Evolutionary conservation across 495 filamentous ascomycete species (phyloP), one percentile per base, ranked within the genome.

Genomic region (Talaromyces proteolyticus): DNA sequence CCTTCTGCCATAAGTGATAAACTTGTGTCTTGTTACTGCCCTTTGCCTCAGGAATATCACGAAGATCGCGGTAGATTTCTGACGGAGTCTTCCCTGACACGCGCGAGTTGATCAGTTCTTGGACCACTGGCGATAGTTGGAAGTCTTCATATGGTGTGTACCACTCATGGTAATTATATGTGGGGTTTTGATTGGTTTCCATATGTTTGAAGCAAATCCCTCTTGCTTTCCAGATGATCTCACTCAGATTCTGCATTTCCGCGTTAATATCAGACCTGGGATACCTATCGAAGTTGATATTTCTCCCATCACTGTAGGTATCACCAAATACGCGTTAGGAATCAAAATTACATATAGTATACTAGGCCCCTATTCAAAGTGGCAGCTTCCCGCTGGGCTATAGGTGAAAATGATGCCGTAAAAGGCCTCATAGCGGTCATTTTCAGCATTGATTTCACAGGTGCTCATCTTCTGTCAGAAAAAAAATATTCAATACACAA

Each of bases 151-250:
- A 52, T n/a, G 42, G 42, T 24, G 21, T 37, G 46, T 52, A 26
- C 17, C 29, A 44, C 25, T 43, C 21, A 21, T 52, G 50, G 18
- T 38, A 42, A 22, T 45, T 38, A 4, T 41, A 38, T 22, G 46
- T n/a, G 12, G 49, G 19, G 19, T 38, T 18, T 16, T 10, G 5
- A 44, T 38, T 34, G 8, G 50, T 46, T 7, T 22, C 26, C 23
- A 3, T 22, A 18, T 52, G 50, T 12, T 8, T 34, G 42, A 52
- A 52, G 25, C 42, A 25, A 36, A 46, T 45, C 12, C 50, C 19
- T 29, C 50, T 42, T n/a, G 17, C 20, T 21, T 52, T 43, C 49
- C 49, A 51, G 26, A 51, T 51, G 11, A 51, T 11, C 10, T 51
- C 49, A 6, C 4, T 43, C 3, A 51, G 14, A 11, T 34, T 11